Base-by-base conservation (phyloP, 495 filamentous ascomycete genomes). In the Neurospora sp. region DNA sequence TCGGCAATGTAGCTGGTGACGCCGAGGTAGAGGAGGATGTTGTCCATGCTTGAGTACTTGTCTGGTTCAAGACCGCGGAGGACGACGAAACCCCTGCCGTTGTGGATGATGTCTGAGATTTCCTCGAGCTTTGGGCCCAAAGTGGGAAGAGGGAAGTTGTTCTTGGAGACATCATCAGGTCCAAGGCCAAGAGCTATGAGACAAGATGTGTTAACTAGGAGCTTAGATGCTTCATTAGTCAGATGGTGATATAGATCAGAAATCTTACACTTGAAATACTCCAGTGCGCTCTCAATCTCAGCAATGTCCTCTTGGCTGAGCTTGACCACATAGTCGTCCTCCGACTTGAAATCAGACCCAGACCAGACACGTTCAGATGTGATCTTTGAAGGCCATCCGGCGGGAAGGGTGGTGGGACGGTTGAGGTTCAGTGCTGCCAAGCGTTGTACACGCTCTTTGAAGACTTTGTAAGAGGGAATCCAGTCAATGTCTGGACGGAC, bases 1-100 rank as follows among this genome's bases (percentile, higher is more conserved):
- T 80, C 78, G 39, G 79, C 79, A 72, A 79, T 80, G 74, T 80
- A 79, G 73, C 76, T 76, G 37, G 78, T 79, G 23, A 80, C 69
- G 7, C 79, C 79, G n/a, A 80, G 76, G 69, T 79, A 80, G 39
- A 80, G 37, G 62, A 80, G 76, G 69, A 80, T 77, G 70, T 80
- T 80, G 75, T 80, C 79, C 10, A 71, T 31, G 72, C 54, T 75
- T 39, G 78, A 76, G 71, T 75, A 80, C 69, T 75, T 77, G 74
- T 73, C 76, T 5, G 78, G 76, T 44, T 79, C 46, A 5, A 80
- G 78, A 37, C 79, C 79, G 20, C 76, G 78, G 20, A 80, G 69
- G n/a, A 78, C 73, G 8, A 75, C 72, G 62, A 80, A 79, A 20
- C 79, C 79, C 0, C 75, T 39, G 69, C 79, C 79, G 5, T 77